phyloP scores from a whole-genome alignment of 306 rosid genomes.

The Cajanus cajan region DNA sequence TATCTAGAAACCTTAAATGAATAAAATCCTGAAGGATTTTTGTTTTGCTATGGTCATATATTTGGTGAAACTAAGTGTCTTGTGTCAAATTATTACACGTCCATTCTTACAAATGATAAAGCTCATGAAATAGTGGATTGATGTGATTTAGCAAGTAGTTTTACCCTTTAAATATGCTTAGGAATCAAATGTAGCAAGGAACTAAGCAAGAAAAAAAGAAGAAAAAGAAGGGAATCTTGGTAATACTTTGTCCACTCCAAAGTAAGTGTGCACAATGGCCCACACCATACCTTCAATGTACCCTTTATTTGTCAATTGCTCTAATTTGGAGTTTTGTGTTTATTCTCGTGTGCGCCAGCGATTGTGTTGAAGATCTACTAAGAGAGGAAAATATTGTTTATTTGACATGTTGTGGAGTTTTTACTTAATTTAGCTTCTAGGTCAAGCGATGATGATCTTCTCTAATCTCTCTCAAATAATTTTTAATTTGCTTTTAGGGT shows the following conservation, averaged over 20 bases:
- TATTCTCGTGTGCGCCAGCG: constrained; percentile 35
- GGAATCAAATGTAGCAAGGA: constrained; percentile 52
- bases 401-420: not conserved
- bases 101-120: constrained; percentile 8
- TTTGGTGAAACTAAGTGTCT: not conserved
- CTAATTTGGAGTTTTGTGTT: constrained; percentile 42
- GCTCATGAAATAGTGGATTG: not conserved
- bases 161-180: constrained; percentile 22
- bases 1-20: constrained; percentile 39
- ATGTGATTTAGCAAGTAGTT: constrained; percentile 36
- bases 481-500: not conserved
- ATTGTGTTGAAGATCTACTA: constrained; percentile 24
- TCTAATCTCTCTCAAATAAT: constrained; percentile 14
- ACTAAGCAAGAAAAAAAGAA: constrained; percentile 14
- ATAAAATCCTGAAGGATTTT: not conserved
- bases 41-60: not conserved
- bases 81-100: not conserved
- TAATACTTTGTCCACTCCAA: constrained; percentile 56
- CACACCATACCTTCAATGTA: constrained; percentile 44
- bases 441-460: constrained; percentile 36
- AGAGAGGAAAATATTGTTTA: not conserved
- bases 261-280: constrained; percentile 45
- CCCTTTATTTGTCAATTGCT: constrained; percentile 36
- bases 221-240: constrained; percentile 24
- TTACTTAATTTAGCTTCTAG: constrained; percentile 31